A percentile compares a stretch with the other conserved stretches of the same genome.
Conservation (phyloP, 257 asterid species). For the Fraxinus excelsior region DNA sequence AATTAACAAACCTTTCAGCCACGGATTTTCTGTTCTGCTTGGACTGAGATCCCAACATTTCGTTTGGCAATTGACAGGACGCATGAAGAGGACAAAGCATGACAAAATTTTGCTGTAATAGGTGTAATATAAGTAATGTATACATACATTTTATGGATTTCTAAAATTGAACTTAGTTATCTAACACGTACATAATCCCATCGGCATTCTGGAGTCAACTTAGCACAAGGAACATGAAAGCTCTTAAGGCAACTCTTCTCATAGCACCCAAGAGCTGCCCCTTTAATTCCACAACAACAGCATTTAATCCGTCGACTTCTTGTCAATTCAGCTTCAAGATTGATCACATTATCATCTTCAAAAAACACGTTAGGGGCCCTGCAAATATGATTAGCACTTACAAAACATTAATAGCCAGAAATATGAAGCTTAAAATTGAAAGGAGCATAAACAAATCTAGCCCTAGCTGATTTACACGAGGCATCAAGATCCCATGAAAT, state of each 20-base stretch:
- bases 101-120: constrained; percentile 79
- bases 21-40: constrained; percentile 43
- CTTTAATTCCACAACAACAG: constrained; percentile 79
- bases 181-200: constrained; percentile 75
- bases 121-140: constrained; percentile 9
- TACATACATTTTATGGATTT: constrained; percentile 8
- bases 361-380: constrained; percentile 98
- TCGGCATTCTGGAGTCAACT: constrained; percentile 71
- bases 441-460: neutral
- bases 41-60: constrained; percentile 42
- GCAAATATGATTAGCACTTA: constrained; percentile 28
- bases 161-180: neutral
- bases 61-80: constrained; percentile 63
- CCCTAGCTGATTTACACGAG: neutral
- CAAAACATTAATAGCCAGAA: neutral
- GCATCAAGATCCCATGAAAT: neutral
- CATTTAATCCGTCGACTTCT: constrained; percentile 84
- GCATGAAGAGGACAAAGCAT: constrained; percentile 85
- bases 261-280: constrained; percentile 97
- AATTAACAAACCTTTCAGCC: constrained; percentile 48
- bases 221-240: constrained; percentile 96
- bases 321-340: constrained; percentile 75
- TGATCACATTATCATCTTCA: constrained; percentile 60
- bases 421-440: neutral
- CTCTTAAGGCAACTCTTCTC: constrained; percentile 83